These are phyloP conservation scores for Catunica adiposa DNA, from an alignment of 2,329 filamentous ascomycete species.

Conservation along the genomic window DNA sequence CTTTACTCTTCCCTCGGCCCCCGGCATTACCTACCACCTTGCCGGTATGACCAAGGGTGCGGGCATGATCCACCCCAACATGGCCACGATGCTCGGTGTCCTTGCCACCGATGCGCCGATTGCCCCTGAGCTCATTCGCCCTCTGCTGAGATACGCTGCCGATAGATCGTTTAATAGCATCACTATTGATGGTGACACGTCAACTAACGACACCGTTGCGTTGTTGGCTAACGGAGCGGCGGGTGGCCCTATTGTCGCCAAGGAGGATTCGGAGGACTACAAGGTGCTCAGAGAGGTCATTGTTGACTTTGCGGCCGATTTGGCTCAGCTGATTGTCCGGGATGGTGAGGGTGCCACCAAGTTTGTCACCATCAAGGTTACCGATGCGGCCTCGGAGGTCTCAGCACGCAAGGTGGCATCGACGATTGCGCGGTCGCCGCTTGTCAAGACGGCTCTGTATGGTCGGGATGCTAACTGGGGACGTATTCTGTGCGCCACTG, in stretches of 20 bases:
- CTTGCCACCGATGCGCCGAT: conserved; percentile 84
- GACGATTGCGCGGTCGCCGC: conserved; percentile 74
- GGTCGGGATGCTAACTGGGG: conserved; percentile 98
- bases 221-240: conserved; percentile 91
- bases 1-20: conserved; percentile 61
- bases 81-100: conserved; percentile 87
- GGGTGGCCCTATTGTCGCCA: conserved; percentile 47
- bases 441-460: conserved; percentile 95
- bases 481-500: conserved; percentile 84
- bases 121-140: conserved; percentile 46
- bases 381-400: conserved; percentile 50
- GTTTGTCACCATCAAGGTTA: conserved; percentile 83
- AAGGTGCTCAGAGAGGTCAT: conserved; percentile 53
- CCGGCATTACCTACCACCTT: conserved; percentile 60
- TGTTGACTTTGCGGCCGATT: conserved; percentile 60
- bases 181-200: conserved; percentile 91
- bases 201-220: conserved; percentile 90
- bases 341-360: conserved; percentile 97
- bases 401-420: conserved; percentile 67
- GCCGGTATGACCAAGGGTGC: conserved; percentile 96
- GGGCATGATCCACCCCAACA: conserved; percentile 98
- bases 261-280: conserved; percentile 43
- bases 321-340: conserved; percentile 84
- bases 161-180: conserved; percentile 90
- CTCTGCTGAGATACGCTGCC: conserved; percentile 56